phyloP scores from a whole-genome alignment of 2,329 filamentous ascomycete genomes.

The Arachnomyces sp. region DNA sequence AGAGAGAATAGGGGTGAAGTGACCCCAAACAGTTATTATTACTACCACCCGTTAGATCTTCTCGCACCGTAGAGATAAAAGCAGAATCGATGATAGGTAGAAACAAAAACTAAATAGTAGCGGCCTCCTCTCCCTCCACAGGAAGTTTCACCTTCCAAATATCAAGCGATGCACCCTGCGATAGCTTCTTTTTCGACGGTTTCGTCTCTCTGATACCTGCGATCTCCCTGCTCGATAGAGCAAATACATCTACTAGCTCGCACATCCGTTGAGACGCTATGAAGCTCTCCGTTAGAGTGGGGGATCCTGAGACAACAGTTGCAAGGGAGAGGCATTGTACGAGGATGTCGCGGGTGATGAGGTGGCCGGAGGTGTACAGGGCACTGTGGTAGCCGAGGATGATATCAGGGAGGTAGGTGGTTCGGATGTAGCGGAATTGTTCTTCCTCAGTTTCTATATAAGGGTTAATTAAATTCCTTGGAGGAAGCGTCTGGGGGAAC shows the following conservation, averaged over 20 bases:
- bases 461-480: not conserved
- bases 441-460: constrained; percentile 48
- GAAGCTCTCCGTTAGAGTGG: constrained; percentile 60
- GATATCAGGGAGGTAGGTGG: constrained; percentile 76
- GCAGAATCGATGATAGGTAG: constrained; percentile 1
- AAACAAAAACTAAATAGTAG: constrained; percentile 13
- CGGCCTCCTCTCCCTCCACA: not conserved
- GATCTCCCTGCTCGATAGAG: constrained; percentile 68
- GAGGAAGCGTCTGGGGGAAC: constrained; percentile 15
- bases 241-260: constrained; percentile 69
- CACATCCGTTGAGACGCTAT: constrained; percentile 59
- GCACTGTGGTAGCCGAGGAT: constrained; percentile 76
- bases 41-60: too few species aligned
- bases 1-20: too few species aligned
- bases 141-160: constrained; percentile 20
- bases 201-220: constrained; percentile 19
- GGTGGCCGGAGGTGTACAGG: constrained; percentile 69
- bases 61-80: too few species aligned
- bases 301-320: constrained; percentile 63
- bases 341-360: constrained; percentile 66
- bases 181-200: constrained; percentile 34
- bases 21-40: too few species aligned
- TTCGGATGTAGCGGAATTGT: constrained; percentile 59
- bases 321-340: constrained; percentile 83
- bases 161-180: constrained; percentile 18